Evolutionary conservation across 1,139 yeast genomes (phyloP).

Genomic region (Suhomyces coccinellae): DNA sequence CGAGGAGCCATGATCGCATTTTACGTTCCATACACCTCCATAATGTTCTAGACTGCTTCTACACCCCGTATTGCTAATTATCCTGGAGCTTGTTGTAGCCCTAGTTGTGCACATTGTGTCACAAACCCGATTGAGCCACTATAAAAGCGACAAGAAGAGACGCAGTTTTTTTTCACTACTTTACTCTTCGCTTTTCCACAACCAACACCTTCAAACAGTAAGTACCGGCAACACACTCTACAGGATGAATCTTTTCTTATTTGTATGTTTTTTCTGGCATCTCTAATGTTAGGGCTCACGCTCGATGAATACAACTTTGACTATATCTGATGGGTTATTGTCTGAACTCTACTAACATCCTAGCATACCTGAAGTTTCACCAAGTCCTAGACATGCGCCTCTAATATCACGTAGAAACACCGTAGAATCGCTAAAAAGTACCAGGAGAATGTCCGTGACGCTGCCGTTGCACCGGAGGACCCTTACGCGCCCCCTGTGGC

Average conservation of each 20-base stretch:
- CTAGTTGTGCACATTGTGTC: too few relatives aligned
- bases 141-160: slow-evolving; percentile 4
- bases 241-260: slow-evolving; percentile 42
- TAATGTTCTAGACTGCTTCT: too few relatives aligned
- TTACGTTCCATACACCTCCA: too few relatives aligned
- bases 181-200: background rate
- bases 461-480: background rate
- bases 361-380: too few relatives aligned
- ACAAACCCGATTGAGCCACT: background rate
- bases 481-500: background rate
- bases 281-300: slow-evolving; percentile 67
- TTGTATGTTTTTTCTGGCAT: slow-evolving; percentile 66
- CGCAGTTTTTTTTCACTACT: background rate
- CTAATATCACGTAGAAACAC: too few relatives aligned
- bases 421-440: too few relatives aligned
- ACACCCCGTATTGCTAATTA: too few relatives aligned
- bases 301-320: slow-evolving; percentile 63
- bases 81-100: too few relatives aligned
- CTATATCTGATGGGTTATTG: slow-evolving; percentile 42
- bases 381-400: background rate
- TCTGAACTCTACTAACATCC: slow-evolving; percentile 3
- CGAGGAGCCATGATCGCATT: too few relatives aligned
- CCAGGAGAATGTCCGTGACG: background rate
- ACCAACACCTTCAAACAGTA: slow-evolving; percentile 3
- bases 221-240: slow-evolving; percentile 4